Base-by-base conservation (phyloP, 345 rosid species). In the Populus euphratica region DNA sequence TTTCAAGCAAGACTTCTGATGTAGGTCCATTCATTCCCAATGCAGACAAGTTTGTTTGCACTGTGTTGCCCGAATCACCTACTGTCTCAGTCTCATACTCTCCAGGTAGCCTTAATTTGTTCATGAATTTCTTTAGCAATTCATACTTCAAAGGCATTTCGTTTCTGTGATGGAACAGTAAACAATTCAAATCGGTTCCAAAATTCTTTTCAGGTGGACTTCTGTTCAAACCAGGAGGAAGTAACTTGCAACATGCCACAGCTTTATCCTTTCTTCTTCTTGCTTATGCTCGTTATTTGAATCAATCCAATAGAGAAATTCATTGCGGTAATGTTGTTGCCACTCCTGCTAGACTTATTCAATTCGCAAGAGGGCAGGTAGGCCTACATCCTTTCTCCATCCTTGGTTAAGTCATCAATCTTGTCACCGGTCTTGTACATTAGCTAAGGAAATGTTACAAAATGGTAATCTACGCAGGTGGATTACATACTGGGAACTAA, bases 51-150 rank as follows among this genome's bases (percentile, higher is more conserved):
- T 82, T 84, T 35, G 79, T 85, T 0, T 88, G 92, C 2, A 65
- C 86, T 5, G 33, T 86, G 33, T 75, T 91, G 79, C 91, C 91
- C 6, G 92, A 91, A 59, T 91, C 91, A 14, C 91, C 91, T 14
- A 78, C 88, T 25, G 63, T 77, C 0, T 65, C 74, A 11, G 87
- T 86, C 73, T 38, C 77, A 31, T 89, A 87, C 65, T 87, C 89
- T 23, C 88, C 90, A 20, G 91, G 88, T 90, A 78, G 21, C 39
- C 71, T 50, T 44, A 41, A 41, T 25, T 41, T 62, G 16, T 44
- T 44, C 49, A 13, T 44, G 1, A 14, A 31, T 35, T 67, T 67
- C n/a, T 67, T 14, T 47, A 0, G 50, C 50, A 47, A 14, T 3
- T 44, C 49, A 44, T 44, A 2, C 49, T 44, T 44, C 17, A 64